Percentiles rank a stretch among this genome's conserved stretches.
Evolutionary conservation across 352 stramenopile genomes (phyloP).

Genomic region (Phytophthora litchii): DNA sequence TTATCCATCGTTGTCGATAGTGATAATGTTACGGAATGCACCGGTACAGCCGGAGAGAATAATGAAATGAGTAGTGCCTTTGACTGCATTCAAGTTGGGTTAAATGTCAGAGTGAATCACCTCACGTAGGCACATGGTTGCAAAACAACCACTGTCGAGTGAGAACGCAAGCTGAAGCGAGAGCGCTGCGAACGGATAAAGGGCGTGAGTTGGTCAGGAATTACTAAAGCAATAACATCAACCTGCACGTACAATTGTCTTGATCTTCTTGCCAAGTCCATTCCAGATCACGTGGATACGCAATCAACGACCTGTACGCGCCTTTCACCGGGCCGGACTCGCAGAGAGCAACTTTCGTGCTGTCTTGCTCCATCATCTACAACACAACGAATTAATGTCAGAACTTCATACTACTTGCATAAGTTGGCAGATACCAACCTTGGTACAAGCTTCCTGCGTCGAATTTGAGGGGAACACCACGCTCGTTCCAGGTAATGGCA

Average conservation of each 20-base stretch:
- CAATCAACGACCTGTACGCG: conserved; percentile 60
- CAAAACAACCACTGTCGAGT: conserved; percentile 69
- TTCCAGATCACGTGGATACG: conserved; percentile 46
- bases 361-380: conserved; percentile 57
- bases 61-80: conserved; percentile 24
- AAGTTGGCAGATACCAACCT: conserved; percentile 38
- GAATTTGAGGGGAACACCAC: conserved; percentile 52
- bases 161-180: conserved; percentile 55
- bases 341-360: conserved; percentile 44
- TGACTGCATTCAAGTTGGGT: no score
- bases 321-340: conserved; percentile 59
- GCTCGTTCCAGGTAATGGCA: conserved; percentile 67
- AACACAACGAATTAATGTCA: conserved; percentile 7
- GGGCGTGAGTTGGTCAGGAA: not conserved
- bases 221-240: conserved; percentile 3
- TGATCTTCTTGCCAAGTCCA: conserved; percentile 45
- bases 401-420: not conserved
- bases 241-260: conserved; percentile 17
- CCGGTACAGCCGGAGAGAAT: conserved; percentile 20
- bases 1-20: conserved; percentile 5
- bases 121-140: conserved; percentile 82
- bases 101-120: conserved; percentile 63
- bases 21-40: conserved; percentile 10
- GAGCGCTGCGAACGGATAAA: conserved; percentile 9
- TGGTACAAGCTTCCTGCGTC: conserved; percentile 41